Percentiles rank a stretch among this genome's conserved stretches.
These are phyloP conservation scores for Colletotrichum sidae DNA, from an alignment of 2,329 filamentous ascomycete genomes.

Conservation along the genomic window DNA sequence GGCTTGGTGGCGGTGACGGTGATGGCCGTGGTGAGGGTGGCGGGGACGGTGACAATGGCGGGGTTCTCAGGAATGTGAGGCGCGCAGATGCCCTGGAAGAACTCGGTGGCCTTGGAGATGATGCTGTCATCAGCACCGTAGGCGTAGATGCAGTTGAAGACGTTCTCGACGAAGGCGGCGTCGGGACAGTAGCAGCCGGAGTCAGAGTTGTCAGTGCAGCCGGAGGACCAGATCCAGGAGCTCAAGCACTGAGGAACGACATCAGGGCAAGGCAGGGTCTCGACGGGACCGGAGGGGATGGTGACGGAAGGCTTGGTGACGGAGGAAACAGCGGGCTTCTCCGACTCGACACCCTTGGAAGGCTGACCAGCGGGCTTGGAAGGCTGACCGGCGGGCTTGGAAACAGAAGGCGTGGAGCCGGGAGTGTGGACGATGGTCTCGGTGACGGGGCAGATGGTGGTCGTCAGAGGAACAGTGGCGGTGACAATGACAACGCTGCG, in stretches of 20 bases:
- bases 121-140: constrained; percentile 76
- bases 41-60: constrained; percentile 82
- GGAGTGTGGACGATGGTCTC: constrained; percentile 60
- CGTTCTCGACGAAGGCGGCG: constrained; percentile 78
- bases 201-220: constrained; percentile 88
- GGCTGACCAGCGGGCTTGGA: constrained; percentile 28
- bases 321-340: constrained; percentile 38
- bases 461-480: constrained; percentile 66
- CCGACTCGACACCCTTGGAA: constrained; percentile 34
- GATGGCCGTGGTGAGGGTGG: constrained; percentile 71
- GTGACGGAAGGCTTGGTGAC: constrained; percentile 45
- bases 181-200: constrained; percentile 88
- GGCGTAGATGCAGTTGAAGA: constrained; percentile 85
- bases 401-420: constrained; percentile 37
- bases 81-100: constrained; percentile 93
- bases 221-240: constrained; percentile 79
- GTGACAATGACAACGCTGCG: constrained; percentile 60
- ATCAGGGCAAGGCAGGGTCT: constrained; percentile 70
- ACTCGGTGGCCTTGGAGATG: constrained; percentile 78
- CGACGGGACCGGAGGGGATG: constrained; percentile 49
- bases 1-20: constrained; percentile 63
- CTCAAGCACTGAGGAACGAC: constrained; percentile 90
- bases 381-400: constrained; percentile 24
- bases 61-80: constrained; percentile 80
- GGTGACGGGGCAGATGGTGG: constrained; percentile 72